Evolutionary conservation across 75 land plant species (phyloP).

Genomic region (Cryptomeria japonica): DNA sequence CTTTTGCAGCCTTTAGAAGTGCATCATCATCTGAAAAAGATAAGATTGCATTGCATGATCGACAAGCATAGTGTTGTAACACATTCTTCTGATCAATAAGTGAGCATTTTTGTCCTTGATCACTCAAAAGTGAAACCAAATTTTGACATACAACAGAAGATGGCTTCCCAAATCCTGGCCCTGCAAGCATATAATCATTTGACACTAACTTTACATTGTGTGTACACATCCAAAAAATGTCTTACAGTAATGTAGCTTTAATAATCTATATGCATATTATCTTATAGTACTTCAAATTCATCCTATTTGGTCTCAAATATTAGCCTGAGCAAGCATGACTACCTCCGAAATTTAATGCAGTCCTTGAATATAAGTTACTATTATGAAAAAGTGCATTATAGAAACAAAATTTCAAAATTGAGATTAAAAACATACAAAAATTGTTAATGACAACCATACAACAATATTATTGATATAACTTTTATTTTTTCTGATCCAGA

Average conservation of each 20-base stretch:
- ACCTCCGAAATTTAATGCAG: background rate
- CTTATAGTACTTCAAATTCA: background rate
- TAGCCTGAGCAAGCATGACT: background rate
- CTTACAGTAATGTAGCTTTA: background rate
- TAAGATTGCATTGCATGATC: slow-evolving; percentile 71
- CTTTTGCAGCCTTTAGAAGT: slow-evolving; percentile 66
- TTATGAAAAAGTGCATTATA: background rate
- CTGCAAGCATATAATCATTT: slow-evolving; percentile 24
- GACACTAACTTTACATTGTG: background rate
- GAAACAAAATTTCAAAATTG: too few relatives aligned
- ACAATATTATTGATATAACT: too few relatives aligned
- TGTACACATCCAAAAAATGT: background rate
- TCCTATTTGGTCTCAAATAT: background rate
- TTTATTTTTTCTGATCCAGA: too few relatives aligned
- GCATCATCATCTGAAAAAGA: slow-evolving; percentile 77
- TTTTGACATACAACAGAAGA: slow-evolving; percentile 47
- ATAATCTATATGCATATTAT: background rate
- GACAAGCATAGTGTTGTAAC: slow-evolving; percentile 74
- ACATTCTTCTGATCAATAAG: slow-evolving; percentile 69
- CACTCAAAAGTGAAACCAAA: slow-evolving; percentile 55
- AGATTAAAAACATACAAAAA: too few relatives aligned
- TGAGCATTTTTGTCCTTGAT: slow-evolving; percentile 58
- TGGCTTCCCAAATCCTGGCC: slow-evolving; percentile 81
- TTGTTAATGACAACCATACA: too few relatives aligned
- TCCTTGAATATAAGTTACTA: background rate